Percentiles rank a stretch among this genome's conserved stretches.
phyloP scores from a whole-genome alignment of 2,329 filamentous ascomycete species.

The Diaporthe longicolla region DNA sequence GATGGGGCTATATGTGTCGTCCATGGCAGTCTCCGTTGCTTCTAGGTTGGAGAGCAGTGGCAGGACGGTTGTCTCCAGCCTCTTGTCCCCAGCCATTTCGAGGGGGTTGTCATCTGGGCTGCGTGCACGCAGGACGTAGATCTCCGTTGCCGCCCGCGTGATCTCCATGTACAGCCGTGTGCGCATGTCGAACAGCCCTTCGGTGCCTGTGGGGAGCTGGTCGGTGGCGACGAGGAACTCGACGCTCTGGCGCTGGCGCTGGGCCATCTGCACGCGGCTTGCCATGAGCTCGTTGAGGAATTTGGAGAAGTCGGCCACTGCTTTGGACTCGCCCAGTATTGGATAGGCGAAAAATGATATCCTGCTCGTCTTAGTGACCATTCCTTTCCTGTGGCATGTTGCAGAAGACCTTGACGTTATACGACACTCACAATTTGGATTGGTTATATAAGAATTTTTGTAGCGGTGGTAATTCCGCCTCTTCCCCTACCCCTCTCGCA shows the following conservation, averaged over 20 bases:
- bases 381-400: background rate
- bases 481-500: constrained; percentile 20
- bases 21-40: constrained; percentile 13
- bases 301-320: constrained; percentile 35
- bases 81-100: background rate
- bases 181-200: background rate
- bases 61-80: background rate
- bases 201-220: background rate
- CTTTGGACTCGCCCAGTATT: constrained; percentile 37
- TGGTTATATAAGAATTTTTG: constrained; percentile 37
- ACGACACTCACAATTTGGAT: constrained; percentile 32
- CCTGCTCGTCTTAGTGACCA: background rate
- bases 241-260: constrained; percentile 15
- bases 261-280: constrained; percentile 21
- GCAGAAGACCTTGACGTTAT: accelerated
- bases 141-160: constrained; percentile 29
- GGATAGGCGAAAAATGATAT: constrained; percentile 39
- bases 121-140: constrained; percentile 36
- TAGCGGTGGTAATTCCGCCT: constrained; percentile 2
- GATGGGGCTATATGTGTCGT: constrained; percentile 18
- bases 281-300: constrained; percentile 26
- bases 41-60: background rate
- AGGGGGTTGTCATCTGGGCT: background rate
- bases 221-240: constrained; percentile 23
- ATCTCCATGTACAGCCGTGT: constrained; percentile 39